Evolutionary conservation across 352 stramenopile genomes (phyloP).

Genomic region (Globisporangium canariense): DNA sequence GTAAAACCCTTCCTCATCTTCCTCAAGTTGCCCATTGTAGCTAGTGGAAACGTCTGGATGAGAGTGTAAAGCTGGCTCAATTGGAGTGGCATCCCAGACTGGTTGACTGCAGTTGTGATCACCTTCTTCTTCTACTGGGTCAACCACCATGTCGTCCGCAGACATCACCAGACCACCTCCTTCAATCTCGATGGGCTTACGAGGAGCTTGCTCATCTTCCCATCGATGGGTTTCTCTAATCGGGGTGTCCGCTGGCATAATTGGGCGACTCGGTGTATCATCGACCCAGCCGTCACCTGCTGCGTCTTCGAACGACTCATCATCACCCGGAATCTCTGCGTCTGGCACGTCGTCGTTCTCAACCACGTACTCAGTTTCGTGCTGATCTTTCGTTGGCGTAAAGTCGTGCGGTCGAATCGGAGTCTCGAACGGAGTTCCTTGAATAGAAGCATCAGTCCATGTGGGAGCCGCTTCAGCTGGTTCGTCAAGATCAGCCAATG

Average conservation of each 20-base stretch:
- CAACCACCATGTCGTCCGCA: constrained; percentile 7
- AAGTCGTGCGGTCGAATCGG: background rate
- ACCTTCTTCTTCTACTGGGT: background rate
- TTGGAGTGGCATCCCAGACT: background rate
- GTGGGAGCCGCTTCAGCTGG: background rate
- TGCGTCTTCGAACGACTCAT: constrained; percentile 8
- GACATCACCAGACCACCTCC: background rate
- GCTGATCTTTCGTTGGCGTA: background rate
- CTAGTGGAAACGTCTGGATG: background rate
- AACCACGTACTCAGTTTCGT: background rate
- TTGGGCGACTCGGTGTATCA: background rate
- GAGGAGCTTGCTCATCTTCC: background rate
- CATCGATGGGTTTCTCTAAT: background rate
- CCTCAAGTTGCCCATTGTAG: background rate
- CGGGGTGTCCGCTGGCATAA: background rate
- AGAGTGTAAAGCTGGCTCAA: background rate
- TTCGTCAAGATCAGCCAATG: constrained; percentile 6
- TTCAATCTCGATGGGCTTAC: background rate
- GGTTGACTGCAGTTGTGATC: background rate
- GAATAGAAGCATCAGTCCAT: background rate
- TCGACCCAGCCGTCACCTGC: background rate
- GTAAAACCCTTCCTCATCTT: background rate
- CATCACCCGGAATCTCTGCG: background rate
- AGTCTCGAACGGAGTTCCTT: background rate
- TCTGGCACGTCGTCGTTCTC: background rate